Conservation (phyloP, 176 grass and related monocot genomes). For the Carex parvula region DNA sequence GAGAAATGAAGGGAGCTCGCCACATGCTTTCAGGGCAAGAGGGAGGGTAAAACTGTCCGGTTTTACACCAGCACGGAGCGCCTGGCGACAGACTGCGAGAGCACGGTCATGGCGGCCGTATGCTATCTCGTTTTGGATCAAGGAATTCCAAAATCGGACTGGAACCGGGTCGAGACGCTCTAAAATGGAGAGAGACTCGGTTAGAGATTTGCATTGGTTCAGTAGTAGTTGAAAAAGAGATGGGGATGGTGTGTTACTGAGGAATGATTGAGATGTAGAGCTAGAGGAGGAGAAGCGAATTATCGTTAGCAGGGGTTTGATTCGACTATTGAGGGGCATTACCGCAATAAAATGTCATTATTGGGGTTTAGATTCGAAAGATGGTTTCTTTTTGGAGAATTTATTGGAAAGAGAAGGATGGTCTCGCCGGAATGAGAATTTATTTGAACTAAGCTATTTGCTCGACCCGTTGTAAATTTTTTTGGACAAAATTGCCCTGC, state of each 20-base stretch:
- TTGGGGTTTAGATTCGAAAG: not conserved
- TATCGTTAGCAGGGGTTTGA: not conserved
- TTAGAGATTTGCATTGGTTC: not conserved
- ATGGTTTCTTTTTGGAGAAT: not conserved
- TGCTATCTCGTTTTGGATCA: slow-evolving; percentile 56
- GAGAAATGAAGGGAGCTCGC: slow-evolving; percentile 59
- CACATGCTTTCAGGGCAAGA: slow-evolving; percentile 65
- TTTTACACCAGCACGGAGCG: slow-evolving; percentile 56
- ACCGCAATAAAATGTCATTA: not conserved
- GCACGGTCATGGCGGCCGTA: slow-evolving; percentile 52
- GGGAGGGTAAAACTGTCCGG: slow-evolving; percentile 80
- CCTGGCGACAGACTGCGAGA: slow-evolving; percentile 47
- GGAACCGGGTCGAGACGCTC: slow-evolving; percentile 51
- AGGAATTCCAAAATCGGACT: slow-evolving; percentile 62
- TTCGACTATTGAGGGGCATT: not conserved
- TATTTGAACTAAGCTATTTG: too few species aligned
- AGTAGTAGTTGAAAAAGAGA: not conserved
- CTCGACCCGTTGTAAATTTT: too few species aligned
- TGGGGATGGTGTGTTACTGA: not conserved
- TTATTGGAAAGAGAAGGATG: not conserved
- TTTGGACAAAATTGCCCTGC: too few species aligned
- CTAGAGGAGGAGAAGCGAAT: slow-evolving; percentile 1
- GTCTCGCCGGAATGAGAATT: not conserved
- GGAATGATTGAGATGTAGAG: not conserved
- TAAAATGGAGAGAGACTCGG: slow-evolving; percentile 42